phyloP scores from a whole-genome alignment of 495 filamentous ascomycete species.

The Trichocladium uniseriatum region DNA sequence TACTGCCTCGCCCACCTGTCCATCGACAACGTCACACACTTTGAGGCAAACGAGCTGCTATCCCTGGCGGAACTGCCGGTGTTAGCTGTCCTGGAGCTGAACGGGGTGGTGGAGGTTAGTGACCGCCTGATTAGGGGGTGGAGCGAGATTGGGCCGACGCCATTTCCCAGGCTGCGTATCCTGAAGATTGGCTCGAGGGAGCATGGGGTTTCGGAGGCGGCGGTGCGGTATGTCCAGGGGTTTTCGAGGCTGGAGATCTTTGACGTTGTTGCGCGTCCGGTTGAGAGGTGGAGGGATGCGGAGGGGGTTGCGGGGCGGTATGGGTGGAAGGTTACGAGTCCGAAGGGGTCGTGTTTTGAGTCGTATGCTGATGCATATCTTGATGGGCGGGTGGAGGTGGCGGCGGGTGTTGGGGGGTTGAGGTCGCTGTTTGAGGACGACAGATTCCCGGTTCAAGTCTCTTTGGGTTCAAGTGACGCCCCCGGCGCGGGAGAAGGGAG shows the following conservation, averaged over 20 bases:
- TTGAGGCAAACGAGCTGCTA: slow-evolving; percentile 20
- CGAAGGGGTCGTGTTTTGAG: not conserved
- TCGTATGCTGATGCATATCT: slow-evolving; percentile 1
- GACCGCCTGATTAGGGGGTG: slow-evolving; percentile 27
- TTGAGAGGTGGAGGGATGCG: slow-evolving; percentile 9
- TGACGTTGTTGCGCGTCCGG: not conserved
- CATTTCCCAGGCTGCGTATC: slow-evolving; percentile 25
- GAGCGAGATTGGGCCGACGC: slow-evolving; percentile 7
- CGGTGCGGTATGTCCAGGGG: slow-evolving; percentile 15
- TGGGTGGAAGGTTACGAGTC: not conserved
- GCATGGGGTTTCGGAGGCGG: slow-evolving; percentile 9
- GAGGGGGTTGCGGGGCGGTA: not conserved
- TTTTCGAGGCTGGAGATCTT: slow-evolving; percentile 21
- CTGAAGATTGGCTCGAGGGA: slow-evolving; percentile 18
- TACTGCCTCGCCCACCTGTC: slow-evolving; percentile 25
- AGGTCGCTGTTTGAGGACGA: not conserved
- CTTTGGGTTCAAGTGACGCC: not conserved
- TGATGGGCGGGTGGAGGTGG: not conserved
- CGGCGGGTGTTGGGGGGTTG: not conserved
- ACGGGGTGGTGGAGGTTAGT: slow-evolving; percentile 12
- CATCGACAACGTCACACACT: slow-evolving; percentile 11
- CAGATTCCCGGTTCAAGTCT: not conserved
- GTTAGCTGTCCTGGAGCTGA: slow-evolving; percentile 26
- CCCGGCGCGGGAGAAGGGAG: too few relatives aligned
- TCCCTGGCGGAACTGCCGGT: slow-evolving; percentile 21